Percentiles rank a stretch among this genome's conserved stretches.
phyloP scores from a whole-genome alignment of 73 alveolate genomes.

The Effrenium voratum region DNA sequence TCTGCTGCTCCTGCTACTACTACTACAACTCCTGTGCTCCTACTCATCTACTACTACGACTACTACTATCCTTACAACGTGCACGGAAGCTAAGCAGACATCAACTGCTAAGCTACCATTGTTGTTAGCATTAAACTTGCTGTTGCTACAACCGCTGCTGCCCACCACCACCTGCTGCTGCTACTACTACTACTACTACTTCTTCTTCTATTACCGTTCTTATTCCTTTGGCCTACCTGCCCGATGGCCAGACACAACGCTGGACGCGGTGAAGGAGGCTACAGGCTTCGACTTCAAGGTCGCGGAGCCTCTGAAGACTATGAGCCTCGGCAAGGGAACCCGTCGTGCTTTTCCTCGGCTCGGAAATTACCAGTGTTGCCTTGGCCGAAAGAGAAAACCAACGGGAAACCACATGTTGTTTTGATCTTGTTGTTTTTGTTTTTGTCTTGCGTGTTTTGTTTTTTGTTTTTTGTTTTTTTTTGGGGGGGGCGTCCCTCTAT shows the following conservation, averaged over 20 bases:
- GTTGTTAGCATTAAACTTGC: background rate
- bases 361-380: background rate
- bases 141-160: background rate
- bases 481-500: too few relatives aligned
- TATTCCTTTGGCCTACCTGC: too few relatives aligned
- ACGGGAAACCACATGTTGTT: background rate
- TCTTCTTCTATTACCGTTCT: too few relatives aligned
- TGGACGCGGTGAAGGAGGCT: constrained; percentile 80
- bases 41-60: too few relatives aligned
- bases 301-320: constrained; percentile 78
- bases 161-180: background rate
- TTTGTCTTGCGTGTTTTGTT: too few relatives aligned
- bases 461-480: too few relatives aligned
- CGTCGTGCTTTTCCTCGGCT: background rate
- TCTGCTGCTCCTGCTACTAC: too few relatives aligned
- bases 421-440: background rate
- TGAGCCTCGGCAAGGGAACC: constrained; percentile 6
- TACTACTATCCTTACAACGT: too few relatives aligned
- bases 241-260: constrained; percentile 80
- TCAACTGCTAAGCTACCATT: background rate
- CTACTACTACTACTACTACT: background rate
- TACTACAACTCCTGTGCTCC: too few relatives aligned
- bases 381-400: background rate
- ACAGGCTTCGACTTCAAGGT: constrained; percentile 79
- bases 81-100: background rate